These are phyloP conservation scores for Gnaphalium uliginosum DNA, from an alignment of 129 eudicot genomes.

Conservation along the genomic window DNA sequence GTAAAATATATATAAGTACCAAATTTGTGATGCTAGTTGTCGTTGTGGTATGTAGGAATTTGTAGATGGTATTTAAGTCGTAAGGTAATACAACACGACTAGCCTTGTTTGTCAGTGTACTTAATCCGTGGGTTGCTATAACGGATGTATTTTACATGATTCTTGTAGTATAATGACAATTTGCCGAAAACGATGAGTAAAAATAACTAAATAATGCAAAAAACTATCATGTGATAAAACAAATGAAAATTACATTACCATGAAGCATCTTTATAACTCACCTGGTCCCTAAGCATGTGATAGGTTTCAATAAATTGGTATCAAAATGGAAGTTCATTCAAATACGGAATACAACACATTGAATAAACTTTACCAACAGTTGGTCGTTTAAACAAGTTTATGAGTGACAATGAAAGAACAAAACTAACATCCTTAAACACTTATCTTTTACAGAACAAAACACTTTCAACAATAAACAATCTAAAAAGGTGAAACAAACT, in stretches of 20 bases:
- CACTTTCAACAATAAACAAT: conserved; percentile 1
- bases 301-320: not conserved
- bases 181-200: too few species aligned
- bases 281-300: not conserved
- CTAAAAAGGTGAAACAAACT: not conserved
- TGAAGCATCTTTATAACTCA: not conserved
- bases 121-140: too few species aligned
- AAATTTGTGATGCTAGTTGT: too few species aligned
- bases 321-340: conserved; percentile 4
- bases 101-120: too few species aligned
- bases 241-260: not conserved
- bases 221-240: too few species aligned
- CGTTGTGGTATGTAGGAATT: too few species aligned
- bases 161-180: too few species aligned
- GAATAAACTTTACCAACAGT: conserved; percentile 19
- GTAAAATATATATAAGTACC: too few species aligned
- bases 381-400: conserved; percentile 14
- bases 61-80: too few species aligned
- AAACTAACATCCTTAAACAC: conserved; percentile 14
- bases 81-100: too few species aligned
- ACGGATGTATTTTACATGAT: too few species aligned
- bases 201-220: too few species aligned
- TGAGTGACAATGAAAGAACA: not conserved
- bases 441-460: conserved; percentile 16
- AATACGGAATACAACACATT: not conserved